Evolutionary conservation across 139 green algal species (phyloP).

Genomic region (Raphidocelis subcapitata): DNA sequence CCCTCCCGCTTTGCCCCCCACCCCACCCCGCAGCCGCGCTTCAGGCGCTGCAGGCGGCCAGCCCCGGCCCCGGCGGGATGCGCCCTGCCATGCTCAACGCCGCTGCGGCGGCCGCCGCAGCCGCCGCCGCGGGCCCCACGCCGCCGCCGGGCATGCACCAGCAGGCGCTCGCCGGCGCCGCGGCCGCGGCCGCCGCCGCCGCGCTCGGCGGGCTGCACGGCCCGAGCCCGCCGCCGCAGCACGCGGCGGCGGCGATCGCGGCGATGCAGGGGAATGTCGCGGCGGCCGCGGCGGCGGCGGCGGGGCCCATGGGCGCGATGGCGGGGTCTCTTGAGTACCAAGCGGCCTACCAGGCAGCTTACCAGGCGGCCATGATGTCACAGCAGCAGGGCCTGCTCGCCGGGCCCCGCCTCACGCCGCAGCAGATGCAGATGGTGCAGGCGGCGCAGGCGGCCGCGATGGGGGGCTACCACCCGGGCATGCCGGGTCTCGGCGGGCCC

Average conservation of each 20-base stretch:
- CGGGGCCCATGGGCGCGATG: slow-evolving; percentile 4
- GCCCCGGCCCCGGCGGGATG: slow-evolving; percentile 1
- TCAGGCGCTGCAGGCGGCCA: slow-evolving; percentile 16
- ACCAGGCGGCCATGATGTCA: slow-evolving; percentile 81
- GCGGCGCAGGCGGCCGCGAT: slow-evolving; percentile 29
- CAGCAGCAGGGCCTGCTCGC: slow-evolving; percentile 63
- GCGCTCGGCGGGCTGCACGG: slow-evolving; percentile 12
- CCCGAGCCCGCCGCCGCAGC: slow-evolving; percentile 22
- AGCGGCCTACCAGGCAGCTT: slow-evolving; percentile 86
- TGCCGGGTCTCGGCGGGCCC: not conserved
- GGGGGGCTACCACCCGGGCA: not conserved
- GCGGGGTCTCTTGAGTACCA: slow-evolving; percentile 71
- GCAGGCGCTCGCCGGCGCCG: not conserved
- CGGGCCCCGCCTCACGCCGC: slow-evolving; percentile 29
- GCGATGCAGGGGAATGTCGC: slow-evolving; percentile 10
- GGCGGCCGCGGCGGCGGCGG: slow-evolving; percentile 13
- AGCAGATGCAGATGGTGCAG: slow-evolving; percentile 35
- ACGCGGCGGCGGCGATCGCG: slow-evolving; percentile 18
- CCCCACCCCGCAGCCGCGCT: slow-evolving; percentile 6
- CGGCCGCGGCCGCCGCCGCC: too few relatives aligned
- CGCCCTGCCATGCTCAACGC: too few relatives aligned
- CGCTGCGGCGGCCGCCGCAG: too few relatives aligned
- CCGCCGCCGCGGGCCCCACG: not conserved
- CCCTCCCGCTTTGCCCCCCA: not conserved
- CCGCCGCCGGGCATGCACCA: slow-evolving; percentile 18